Evolutionary conservation across 176 grass and related monocot genomes (phyloP).

Genomic region (Carex littledalei): DNA sequence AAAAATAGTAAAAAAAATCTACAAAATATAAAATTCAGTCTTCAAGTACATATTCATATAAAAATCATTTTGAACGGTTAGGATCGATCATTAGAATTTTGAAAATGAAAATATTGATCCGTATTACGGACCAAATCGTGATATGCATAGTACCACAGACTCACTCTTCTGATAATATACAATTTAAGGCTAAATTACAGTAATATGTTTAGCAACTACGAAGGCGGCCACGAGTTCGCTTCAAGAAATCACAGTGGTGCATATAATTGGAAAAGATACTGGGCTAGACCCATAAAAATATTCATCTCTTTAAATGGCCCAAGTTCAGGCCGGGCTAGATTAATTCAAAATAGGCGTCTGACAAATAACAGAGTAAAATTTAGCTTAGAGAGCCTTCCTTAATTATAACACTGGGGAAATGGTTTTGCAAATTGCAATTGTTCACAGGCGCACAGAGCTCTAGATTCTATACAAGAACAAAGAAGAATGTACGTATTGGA

Average conservation of each 20-base stretch:
- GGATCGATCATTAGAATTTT: too few species aligned
- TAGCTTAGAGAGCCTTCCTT: background rate
- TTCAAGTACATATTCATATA: too few species aligned
- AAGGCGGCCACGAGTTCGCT: background rate
- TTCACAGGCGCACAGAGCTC: background rate
- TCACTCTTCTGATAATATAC: background rate
- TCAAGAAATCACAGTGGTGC: background rate
- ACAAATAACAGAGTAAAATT: background rate
- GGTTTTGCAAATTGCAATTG: background rate
- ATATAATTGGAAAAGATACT: background rate
- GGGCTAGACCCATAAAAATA: background rate
- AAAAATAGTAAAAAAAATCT: too few species aligned
- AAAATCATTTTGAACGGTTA: too few species aligned
- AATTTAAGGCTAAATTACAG: background rate
- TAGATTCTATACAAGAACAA: background rate
- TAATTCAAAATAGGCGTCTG: background rate
- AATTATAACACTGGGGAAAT: background rate
- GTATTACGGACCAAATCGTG: too few species aligned
- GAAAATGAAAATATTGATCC: too few species aligned
- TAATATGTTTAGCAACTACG: background rate
- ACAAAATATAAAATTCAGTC: too few species aligned
- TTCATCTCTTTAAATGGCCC: background rate
- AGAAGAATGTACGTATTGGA: background rate
- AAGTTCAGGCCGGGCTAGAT: background rate
- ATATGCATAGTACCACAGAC: too few species aligned